These are phyloP conservation scores for Teunomyces funiuensis DNA, from an alignment of 805 yeast species.

Conservation along the genomic window DNA sequence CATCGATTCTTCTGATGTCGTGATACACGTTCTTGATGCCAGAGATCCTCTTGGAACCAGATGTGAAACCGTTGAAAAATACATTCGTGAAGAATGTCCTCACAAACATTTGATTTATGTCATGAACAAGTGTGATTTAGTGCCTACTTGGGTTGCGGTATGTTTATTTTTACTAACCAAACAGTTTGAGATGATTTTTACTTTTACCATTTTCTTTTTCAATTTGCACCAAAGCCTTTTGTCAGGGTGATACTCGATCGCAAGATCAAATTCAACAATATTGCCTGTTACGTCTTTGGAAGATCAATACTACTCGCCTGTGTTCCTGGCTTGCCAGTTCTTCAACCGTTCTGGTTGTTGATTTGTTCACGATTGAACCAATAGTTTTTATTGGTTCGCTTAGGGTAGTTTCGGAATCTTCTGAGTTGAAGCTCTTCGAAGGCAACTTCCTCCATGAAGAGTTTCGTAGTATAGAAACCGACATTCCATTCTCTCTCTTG, in stretches of 20 bases:
- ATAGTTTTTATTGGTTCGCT: constrained; percentile 43
- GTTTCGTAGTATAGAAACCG: constrained; percentile 89
- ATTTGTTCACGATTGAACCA: constrained; percentile 30
- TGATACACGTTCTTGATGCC: constrained; percentile 94
- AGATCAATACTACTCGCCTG: constrained; percentile 66
- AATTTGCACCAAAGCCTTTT: constrained; percentile 76
- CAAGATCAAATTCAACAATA: constrained; percentile 34
- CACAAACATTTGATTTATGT: constrained; percentile 95
- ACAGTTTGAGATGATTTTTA: not conserved
- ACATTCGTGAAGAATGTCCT: constrained; percentile 89
- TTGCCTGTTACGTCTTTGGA: constrained; percentile 98
- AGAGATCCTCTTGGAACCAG: constrained; percentile 97
- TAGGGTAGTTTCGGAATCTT: constrained; percentile 57
- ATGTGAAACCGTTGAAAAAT: constrained; percentile 89
- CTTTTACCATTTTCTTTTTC: constrained; percentile 10
- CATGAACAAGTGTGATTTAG: constrained; percentile 94
- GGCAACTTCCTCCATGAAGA: constrained; percentile 30
- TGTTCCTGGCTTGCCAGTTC: constrained; percentile 38
- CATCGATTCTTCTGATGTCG: constrained; percentile 96
- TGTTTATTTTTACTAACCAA: constrained; percentile 44
- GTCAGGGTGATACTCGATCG: constrained; percentile 66
- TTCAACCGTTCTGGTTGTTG: constrained; percentile 37
- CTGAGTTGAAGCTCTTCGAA: constrained; percentile 74
- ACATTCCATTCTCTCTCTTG: constrained; percentile 42
- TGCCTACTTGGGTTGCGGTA: constrained; percentile 99